phyloP scores from a whole-genome alignment of 2,329 filamentous ascomycete species.

The Aureobasidium sp. region DNA sequence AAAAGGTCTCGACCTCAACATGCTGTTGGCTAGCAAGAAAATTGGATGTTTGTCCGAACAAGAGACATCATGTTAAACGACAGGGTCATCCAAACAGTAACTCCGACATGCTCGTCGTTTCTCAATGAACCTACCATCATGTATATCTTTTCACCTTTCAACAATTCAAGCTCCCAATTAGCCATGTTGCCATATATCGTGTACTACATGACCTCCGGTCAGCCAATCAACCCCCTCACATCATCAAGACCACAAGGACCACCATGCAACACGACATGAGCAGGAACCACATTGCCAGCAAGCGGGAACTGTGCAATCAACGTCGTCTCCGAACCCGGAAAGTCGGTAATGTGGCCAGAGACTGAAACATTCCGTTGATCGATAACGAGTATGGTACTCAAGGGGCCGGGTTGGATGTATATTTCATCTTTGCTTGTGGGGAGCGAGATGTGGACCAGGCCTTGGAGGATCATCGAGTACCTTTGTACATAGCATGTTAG shows the following conservation, averaged over 20 bases:
- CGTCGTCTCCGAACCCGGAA: background rate
- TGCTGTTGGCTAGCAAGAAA: background rate
- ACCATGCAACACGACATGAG: background rate
- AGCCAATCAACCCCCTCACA: background rate
- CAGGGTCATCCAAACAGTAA: no score
- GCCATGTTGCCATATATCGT: background rate
- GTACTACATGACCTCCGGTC: background rate
- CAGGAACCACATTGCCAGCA: background rate
- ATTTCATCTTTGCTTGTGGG: background rate
- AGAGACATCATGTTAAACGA: no score
- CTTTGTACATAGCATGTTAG: background rate
- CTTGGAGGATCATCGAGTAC: background rate
- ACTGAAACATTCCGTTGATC: background rate
- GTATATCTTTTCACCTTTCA: background rate
- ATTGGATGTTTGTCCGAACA: background rate
- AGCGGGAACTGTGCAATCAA: conserved; percentile 1
- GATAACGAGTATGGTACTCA: background rate
- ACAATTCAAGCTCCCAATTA: background rate
- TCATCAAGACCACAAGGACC: background rate
- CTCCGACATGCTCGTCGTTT: no score
- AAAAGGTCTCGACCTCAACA: no score
- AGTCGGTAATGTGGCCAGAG: background rate
- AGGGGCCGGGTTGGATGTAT: background rate
- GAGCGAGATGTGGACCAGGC: background rate
- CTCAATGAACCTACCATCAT: no score